These are phyloP conservation scores for Sporopachydermia quercuum DNA, from an alignment of 805 yeast species.

Conservation along the genomic window DNA sequence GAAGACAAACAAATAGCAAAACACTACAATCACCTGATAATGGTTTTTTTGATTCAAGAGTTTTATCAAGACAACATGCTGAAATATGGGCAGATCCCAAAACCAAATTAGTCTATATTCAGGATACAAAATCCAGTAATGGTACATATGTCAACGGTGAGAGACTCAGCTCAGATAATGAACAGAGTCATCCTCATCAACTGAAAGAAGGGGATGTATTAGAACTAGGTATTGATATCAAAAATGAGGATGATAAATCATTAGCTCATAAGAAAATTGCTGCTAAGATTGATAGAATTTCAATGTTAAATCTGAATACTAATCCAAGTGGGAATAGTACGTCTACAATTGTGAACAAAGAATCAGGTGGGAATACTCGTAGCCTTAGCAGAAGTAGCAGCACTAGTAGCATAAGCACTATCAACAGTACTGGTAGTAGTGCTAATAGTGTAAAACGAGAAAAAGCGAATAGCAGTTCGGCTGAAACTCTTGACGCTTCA, in stretches of 20 bases:
- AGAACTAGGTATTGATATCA: conserved; percentile 85
- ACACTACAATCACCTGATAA: conserved; percentile 49
- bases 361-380: conserved; percentile 7
- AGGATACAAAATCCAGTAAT: conserved; percentile 82
- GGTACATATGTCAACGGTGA: conserved; percentile 84
- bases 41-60: conserved; percentile 90
- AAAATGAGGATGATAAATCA: conserved; percentile 26
- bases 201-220: conserved; percentile 70
- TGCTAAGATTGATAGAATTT: conserved; percentile 64
- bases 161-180: conserved; percentile 45
- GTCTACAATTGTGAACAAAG: conserved; percentile 2
- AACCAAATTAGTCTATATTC: conserved; percentile 53
- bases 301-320: conserved; percentile 31
- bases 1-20: conserved; percentile 59
- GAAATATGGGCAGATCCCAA: conserved; percentile 60
- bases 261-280: conserved; percentile 76
- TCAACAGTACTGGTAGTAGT: conserved; percentile 1
- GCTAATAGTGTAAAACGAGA: conserved; percentile 7
- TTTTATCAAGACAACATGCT: conserved; percentile 87
- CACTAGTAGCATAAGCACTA: neutral
- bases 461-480: neutral
- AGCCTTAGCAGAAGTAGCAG: neutral
- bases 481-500: conserved; percentile 13
- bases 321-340: conserved; percentile 7
- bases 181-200: conserved; percentile 32